Conservation (phyloP, 805 yeast genomes). For the Yarrowia bubula region DNA sequence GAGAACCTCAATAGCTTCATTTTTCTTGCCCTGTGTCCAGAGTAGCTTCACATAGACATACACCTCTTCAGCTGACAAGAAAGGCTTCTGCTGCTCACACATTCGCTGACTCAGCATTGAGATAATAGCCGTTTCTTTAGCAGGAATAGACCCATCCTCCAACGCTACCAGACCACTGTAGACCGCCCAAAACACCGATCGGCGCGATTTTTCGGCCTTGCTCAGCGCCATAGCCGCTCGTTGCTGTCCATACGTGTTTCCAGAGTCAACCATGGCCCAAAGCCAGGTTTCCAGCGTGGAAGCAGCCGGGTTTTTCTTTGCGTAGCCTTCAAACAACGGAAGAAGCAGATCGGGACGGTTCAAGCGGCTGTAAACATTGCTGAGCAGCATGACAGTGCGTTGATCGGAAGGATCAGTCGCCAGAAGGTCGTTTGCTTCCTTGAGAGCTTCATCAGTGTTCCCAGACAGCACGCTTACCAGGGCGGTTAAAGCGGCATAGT, state of each 20-base stretch:
- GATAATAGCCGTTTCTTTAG: conserved; percentile 6
- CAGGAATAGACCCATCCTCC: not conserved
- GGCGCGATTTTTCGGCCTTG: conserved; percentile 32
- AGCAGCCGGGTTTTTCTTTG: conserved; percentile 10
- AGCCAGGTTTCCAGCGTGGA: conserved; percentile 50
- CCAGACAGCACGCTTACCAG: conserved; percentile 33
- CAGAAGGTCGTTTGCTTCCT: conserved; percentile 14
- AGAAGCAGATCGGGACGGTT: conserved; percentile 3
- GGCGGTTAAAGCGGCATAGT: conserved; percentile 47
- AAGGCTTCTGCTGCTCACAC: conserved; percentile 53
- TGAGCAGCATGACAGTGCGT: conserved; percentile 12
- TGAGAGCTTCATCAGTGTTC: conserved; percentile 31
- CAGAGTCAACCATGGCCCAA: conserved; percentile 47
- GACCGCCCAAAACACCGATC: conserved; percentile 37
- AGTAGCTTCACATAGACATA: conserved; percentile 58
- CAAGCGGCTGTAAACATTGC: conserved; percentile 8
- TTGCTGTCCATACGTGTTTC: conserved; percentile 53
- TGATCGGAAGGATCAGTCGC: conserved; percentile 14
- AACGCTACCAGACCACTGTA: conserved; percentile 38
- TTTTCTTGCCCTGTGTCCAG: conserved; percentile 40
- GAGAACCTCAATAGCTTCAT: conserved; percentile 41
- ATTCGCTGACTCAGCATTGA: conserved; percentile 43
- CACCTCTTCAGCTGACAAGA: conserved; percentile 60
- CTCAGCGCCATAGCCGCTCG: conserved; percentile 45
- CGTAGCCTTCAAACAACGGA: conserved; percentile 18